These are phyloP conservation scores for Pseudoneurospora amorphoporcata DNA, from an alignment of 495 filamentous ascomycete genomes.

Conservation along the genomic window DNA sequence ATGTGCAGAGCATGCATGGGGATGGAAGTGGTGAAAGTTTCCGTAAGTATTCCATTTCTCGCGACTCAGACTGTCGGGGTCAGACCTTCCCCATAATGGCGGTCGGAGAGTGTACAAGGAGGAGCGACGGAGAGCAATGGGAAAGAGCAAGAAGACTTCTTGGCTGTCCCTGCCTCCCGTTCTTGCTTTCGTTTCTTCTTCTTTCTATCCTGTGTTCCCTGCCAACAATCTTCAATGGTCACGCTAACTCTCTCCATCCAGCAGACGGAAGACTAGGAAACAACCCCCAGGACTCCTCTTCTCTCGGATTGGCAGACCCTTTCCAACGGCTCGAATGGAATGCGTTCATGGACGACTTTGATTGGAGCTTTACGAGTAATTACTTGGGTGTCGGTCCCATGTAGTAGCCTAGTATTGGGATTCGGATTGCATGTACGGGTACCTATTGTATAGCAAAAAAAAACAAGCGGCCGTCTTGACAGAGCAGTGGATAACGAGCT, in stretches of 20 bases:
- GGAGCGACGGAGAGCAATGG: no score
- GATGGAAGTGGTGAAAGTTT: not conserved
- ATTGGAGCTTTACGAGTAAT: constrained; percentile 30
- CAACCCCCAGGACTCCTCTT: constrained; percentile 6
- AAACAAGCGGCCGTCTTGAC: not conserved
- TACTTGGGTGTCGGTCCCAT: not conserved
- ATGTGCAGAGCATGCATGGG: not conserved
- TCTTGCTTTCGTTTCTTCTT: no score
- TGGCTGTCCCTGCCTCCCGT: no score
- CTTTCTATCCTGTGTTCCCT: not conserved
- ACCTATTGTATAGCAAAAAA: not conserved
- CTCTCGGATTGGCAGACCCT: constrained; percentile 17
- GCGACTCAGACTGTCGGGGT: no score
- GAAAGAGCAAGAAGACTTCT: no score
- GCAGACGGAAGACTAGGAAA: constrained; percentile 3
- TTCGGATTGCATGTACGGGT: not conserved
- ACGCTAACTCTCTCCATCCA: not conserved
- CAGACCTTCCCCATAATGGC: no score
- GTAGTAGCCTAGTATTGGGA: not conserved
- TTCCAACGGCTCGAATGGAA: constrained; percentile 33
- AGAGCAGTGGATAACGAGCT: not conserved
- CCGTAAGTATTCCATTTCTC: not conserved
- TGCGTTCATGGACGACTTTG: constrained; percentile 36
- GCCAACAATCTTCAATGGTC: not conserved
- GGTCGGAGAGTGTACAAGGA: no score